Base-by-base conservation (phyloP, 169 alveolate species). In the Plasmodium sp. region DNA sequence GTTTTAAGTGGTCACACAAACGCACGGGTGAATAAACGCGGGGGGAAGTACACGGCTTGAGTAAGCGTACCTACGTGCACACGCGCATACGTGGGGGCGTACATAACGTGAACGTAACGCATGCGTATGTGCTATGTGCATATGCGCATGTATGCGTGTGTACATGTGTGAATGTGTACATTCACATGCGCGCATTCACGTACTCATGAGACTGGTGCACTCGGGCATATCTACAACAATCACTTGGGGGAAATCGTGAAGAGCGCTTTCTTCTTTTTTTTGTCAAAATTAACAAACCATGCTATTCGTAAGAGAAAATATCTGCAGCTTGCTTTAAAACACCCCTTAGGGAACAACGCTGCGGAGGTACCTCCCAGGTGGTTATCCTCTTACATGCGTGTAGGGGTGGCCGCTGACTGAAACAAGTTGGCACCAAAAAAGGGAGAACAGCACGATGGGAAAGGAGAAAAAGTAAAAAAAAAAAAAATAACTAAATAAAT, bases 21-120 rank as follows among this genome's bases (percentile, higher is more conserved):
- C 34, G 48, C 85, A 80, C 71, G 14, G 22, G 58, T 81, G 71
- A 43, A 81, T 81, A 62, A 62, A 18, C 75, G 22, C 75, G 75
- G 7, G 74, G 74, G n/a, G 39, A 33, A 34, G 1, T 18, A 81
- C 51, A 34, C 33, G 33, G 54, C 12, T 18, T 79, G n/a, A 34
- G 22, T 41, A 39, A 41, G 14, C 33, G n/a, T 79, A 62, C 84
- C 43, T 79, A 18, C 41, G 84, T 79, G 62, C 84, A 79, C 10
- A 27, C 56, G 45, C 54, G 43, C 84, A 75, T 75, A 75, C 43
- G 62, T 9, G 58, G n/a, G n/a, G 58, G n/a, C 5, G 58, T 48
- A 48, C 58, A 48, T 48, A 48, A 48, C n/a, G 58, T 6, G 16
- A 12, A 48, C n/a, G 12, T 39, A 48, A 48, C 58, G 12, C 12